phyloP scores from a whole-genome alignment of 208 protist species.

The Acanthamoeba rhysodes region DNA sequence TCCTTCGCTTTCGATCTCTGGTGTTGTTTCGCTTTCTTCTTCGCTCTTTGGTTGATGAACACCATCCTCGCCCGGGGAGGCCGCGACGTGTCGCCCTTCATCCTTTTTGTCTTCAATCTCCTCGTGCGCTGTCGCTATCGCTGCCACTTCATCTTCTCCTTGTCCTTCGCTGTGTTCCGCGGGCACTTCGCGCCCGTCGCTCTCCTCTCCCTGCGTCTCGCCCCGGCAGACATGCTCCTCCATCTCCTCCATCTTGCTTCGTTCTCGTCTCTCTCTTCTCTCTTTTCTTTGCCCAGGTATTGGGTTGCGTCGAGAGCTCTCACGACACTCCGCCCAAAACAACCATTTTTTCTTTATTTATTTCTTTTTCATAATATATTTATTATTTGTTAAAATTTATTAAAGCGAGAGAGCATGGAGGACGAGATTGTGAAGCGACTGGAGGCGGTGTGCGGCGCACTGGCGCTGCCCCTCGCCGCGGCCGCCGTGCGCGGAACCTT shows the following conservation, averaged over 20 bases:
- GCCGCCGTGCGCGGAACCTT: conserved; percentile 8
- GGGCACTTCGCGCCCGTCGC: no score
- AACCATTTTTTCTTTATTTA: no score
- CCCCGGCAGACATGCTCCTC: no score
- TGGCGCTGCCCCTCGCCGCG: background rate
- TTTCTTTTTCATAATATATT: background rate
- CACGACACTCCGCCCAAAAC: background rate
- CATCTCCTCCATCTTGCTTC: no score
- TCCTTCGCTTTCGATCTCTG: no score
- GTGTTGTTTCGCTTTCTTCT: background rate
- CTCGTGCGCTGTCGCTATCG: background rate
- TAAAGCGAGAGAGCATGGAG: background rate
- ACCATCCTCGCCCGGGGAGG: no score
- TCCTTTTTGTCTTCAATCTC: background rate
- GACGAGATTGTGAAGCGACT: conserved; percentile 6
- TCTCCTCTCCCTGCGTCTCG: no score
- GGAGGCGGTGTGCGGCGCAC: background rate
- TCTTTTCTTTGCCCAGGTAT: no score
- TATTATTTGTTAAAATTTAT: background rate
- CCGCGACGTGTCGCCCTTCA: background rate
- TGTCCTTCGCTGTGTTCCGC: background rate
- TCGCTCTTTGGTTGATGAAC: no score
- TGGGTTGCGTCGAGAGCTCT: background rate
- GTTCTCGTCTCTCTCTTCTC: no score
- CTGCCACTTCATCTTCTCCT: background rate